Conservation (phyloP, 352 stramenopile species). For the Pythium grandisporangium region DNA sequence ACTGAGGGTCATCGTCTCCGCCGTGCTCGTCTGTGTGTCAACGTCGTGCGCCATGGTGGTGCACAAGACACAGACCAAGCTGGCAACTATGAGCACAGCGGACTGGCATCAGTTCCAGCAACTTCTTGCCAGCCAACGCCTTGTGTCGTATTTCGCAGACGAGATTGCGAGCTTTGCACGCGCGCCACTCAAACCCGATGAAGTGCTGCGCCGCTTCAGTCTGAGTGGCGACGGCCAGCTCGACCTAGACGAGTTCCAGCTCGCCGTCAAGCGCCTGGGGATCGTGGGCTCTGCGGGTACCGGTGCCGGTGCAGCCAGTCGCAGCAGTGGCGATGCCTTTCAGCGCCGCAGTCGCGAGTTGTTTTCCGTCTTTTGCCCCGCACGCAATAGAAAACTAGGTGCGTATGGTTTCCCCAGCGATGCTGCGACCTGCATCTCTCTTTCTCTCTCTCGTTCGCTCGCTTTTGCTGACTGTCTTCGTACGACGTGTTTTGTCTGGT, state of each 20-base stretch:
- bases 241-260: constrained; percentile 65
- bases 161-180: constrained; percentile 54
- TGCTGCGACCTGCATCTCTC: not conserved
- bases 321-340: not conserved
- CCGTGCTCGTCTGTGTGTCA: too few relatives aligned
- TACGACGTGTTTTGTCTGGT: too few relatives aligned
- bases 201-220: constrained; percentile 61
- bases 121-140: constrained; percentile 35
- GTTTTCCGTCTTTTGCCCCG: constrained; percentile 63
- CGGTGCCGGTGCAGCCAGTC: not conserved
- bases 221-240: constrained; percentile 69
- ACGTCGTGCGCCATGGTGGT: constrained; percentile 14
- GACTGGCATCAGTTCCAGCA: constrained; percentile 70
- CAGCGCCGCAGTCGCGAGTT: constrained; percentile 23
- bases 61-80: constrained; percentile 60
- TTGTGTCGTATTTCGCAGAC: constrained; percentile 50
- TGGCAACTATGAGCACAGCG: constrained; percentile 71
- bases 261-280: constrained; percentile 60
- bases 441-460: not conserved
- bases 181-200: constrained; percentile 54
- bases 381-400: constrained; percentile 55
- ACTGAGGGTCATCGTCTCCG: too few relatives aligned
- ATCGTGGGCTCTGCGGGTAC: constrained; percentile 19
- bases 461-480: too few relatives aligned
- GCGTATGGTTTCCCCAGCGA: too few relatives aligned